These are phyloP conservation scores for Fusarium sp. DNA, from an alignment of 2,329 filamentous ascomycete species.

Conservation along the genomic window DNA sequence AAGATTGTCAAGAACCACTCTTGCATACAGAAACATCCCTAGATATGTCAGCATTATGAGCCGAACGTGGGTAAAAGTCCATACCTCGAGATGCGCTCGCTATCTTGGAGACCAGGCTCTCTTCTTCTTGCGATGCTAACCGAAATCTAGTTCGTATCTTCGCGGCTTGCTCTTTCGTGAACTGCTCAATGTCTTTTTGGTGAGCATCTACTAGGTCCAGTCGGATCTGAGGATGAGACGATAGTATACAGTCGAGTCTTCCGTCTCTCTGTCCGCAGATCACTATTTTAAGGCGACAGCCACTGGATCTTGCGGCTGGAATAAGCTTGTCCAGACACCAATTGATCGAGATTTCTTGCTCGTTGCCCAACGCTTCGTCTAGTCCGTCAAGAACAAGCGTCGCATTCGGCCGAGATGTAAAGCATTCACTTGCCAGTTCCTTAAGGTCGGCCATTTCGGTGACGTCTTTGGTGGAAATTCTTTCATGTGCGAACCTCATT, in stretches of 20 bases:
- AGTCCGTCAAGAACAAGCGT: background rate
- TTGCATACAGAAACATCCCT: background rate
- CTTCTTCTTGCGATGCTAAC: rapidly evolving
- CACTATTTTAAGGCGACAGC: rapidly evolving
- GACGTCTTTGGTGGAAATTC: rapidly evolving
- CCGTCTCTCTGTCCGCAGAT: background rate
- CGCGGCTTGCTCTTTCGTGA: rapidly evolving
- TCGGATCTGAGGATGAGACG: rapidly evolving
- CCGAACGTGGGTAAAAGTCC: too few relatives aligned
- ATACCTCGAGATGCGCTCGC: rapidly evolving
- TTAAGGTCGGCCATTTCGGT: rapidly evolving
- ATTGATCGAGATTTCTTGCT: rapidly evolving
- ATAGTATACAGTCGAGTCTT: background rate
- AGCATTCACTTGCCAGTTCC: rapidly evolving
- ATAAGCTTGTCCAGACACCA: rapidly evolving
- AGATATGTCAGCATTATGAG: too few relatives aligned
- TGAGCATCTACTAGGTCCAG: rapidly evolving
- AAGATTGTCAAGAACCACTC: rapidly evolving
- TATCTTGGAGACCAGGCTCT: rapidly evolving
- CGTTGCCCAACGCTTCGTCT: rapidly evolving
- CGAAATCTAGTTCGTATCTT: rapidly evolving
- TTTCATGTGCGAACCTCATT: rapidly evolving
- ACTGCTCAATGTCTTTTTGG: rapidly evolving
- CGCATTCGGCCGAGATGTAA: rapidly evolving
- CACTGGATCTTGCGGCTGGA: rapidly evolving